Evolutionary conservation across 306 rosid genomes (phyloP), one percentile per base, ranked within the genome.

Genomic region (Bauhinia variegata): DNA sequence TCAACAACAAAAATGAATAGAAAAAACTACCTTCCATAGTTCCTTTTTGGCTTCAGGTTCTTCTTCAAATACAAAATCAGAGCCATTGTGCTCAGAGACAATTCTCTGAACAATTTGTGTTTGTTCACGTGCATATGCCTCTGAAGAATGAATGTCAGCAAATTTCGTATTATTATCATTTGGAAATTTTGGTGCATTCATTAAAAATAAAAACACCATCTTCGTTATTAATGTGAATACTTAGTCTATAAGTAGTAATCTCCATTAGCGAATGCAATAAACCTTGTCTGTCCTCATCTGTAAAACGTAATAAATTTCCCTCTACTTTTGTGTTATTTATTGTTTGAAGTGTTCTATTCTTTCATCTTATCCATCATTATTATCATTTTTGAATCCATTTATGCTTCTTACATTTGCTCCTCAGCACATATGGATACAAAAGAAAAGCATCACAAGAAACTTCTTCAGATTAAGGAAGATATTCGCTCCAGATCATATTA

Each of bases 51-150:
- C 89, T 74, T 87, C 89, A 44, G 88, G 91, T 44, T 93, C 98
- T 85, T 87, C 96, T 0, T 96, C 88, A 65, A 78, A 93, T 66
- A 88, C 91, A 84, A 89, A 93, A 84, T 88, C 96, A 2, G 98
- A 86, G 64, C 98, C 98, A 81, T 88, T 79, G 88, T 93, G 98
- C 68, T 88, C 86, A 14, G 86, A 77, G 65, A 77, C 91, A 76
- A 93, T 78, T 79, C 75, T 76, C 84, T 87, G 93, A 76, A 93
- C 96, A 70, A 89, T 88, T 75, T 79, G 82, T 19, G 97, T 87
- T 81, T 92, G 98, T 70, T 92, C 98, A 32, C 84, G 91, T 38
- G 98, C 85, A 84, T 89, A 89, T 54, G 96, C 98, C 85, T 93
- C 96, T 92, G 74, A 47, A 84, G 34, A 41, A 60, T 36, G 75